Evolutionary conservation across 441 rosid species (phyloP), one percentile per base, ranked within the genome.

Genomic region (Pelargonium australe): DNA sequence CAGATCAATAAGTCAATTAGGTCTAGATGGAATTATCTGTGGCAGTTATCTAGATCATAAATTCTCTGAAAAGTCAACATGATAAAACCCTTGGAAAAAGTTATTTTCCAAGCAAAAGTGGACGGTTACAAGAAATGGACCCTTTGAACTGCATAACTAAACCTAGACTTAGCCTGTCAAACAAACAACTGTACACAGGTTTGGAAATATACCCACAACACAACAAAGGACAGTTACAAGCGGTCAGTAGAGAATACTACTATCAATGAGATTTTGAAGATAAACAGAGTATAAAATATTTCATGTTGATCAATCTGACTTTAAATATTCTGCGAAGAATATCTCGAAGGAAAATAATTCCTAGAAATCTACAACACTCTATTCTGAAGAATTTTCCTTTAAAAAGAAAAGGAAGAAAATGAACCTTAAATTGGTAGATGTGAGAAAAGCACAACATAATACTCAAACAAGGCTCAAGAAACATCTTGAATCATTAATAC

Each of bases 381-480:
- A 31, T 7, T 40, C 44, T 40, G 44, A 45, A 45, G 51, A 45
- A 45, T 45, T 7, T 40, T 40, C 51, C 14, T 5, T 45, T 12
- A 8, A 12, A 45, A 45, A 45, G 51, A 10, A 45, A 12, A 45
- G 14, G 51, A 12, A 45, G 51, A 45, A 45, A 45, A 45, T 2
- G 14, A 45, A 45, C 4, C 51, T 3, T 45, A 9, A 11, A 45
- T 45, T 11, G 51, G 51, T 45, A 10, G 45, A 63, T 34, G 5
- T 14, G 14, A 4, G 14, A 63, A 37, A 19, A 63, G 20, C 66
- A 63, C 43, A 31, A 63, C 34, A 2, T 10, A 60, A 23, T 10
- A 60, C 37, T 60, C 64, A 60, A 10, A 60, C 64, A 60, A 60
- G 65, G 23, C 66, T 37, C 45, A 34, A 63, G 43, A 63, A 8